A percentile compares a stretch with the other conserved stretches of the same genome.
These are phyloP conservation scores for Tetrapisispora phaffii DNA, from an alignment of 805 yeast genomes.

Conservation along the genomic window DNA sequence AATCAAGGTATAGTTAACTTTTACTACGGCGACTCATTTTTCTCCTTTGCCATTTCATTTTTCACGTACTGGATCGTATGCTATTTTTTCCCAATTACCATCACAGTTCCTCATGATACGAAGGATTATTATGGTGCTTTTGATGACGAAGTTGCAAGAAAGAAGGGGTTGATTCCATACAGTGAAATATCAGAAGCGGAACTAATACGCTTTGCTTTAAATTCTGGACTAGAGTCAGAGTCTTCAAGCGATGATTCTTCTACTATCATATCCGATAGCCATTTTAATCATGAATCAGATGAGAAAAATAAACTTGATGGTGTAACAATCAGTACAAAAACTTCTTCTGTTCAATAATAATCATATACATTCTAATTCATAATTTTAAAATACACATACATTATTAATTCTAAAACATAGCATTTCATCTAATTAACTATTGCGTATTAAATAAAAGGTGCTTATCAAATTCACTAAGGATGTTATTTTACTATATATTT, in stretches of 20 bases:
- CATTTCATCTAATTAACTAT: too few species aligned
- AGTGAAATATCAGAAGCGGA: constrained; percentile 23
- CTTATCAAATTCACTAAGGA: too few species aligned
- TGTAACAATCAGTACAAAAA: neutral
- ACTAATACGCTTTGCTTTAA: constrained; percentile 3
- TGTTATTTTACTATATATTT: too few species aligned
- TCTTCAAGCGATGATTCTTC: neutral
- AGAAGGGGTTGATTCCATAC: constrained; percentile 28
- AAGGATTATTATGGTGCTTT: constrained; percentile 34
- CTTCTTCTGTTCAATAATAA: neutral
- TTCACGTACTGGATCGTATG: constrained; percentile 30
- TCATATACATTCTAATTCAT: too few species aligned
- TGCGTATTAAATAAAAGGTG: too few species aligned
- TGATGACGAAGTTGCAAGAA: constrained; percentile 29
- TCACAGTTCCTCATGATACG: constrained; percentile 30
- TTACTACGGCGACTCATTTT: constrained; percentile 37
- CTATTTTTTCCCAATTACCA: constrained; percentile 31
- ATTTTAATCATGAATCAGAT: neutral
- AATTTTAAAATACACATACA: too few species aligned
- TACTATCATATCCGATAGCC: neutral
- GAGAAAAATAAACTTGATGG: neutral
- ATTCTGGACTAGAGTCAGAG: neutral
- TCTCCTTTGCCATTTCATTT: constrained; percentile 34
- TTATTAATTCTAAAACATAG: too few species aligned
- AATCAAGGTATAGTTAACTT: constrained; percentile 34